These are phyloP conservation scores for Cladophialophora chaetospira DNA, from an alignment of 2,329 filamentous ascomycete genomes.

Conservation along the genomic window DNA sequence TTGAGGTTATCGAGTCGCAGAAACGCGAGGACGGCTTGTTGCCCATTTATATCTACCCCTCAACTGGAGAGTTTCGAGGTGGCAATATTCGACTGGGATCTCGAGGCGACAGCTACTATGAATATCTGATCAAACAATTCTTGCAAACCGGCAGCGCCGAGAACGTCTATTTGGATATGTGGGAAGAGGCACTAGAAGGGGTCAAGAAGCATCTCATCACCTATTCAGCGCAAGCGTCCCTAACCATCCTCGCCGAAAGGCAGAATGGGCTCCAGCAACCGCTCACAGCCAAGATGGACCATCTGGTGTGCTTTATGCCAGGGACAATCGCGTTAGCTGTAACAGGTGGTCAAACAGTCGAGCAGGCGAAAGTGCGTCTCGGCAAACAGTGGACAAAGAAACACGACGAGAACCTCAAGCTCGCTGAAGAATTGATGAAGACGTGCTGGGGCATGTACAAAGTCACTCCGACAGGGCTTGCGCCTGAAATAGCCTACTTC, in stretches of 20 bases:
- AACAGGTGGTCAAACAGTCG: conserved; percentile 75
- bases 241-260: conserved; percentile 89
- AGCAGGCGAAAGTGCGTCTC: conserved; percentile 63
- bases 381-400: conserved; percentile 65
- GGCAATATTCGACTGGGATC: conserved; percentile 89
- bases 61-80: conserved; percentile 75
- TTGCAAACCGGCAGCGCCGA: conserved; percentile 89
- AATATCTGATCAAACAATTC: conserved; percentile 98
- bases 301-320: conserved; percentile 95
- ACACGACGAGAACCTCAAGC: conserved; percentile 82
- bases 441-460: conserved; percentile 99
- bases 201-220: conserved; percentile 91
- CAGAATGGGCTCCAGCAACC: conserved; percentile 68
- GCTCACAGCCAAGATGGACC: conserved; percentile 92
- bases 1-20: conserved; percentile 86
- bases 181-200: conserved; percentile 80
- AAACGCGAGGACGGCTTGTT: conserved; percentile 77
- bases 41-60: conserved; percentile 86
- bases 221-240: conserved; percentile 75
- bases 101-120: conserved; percentile 95
- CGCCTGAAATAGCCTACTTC: conserved; percentile 93
- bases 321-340: conserved; percentile 89
- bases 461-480: conserved; percentile 84
- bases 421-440: conserved; percentile 88
- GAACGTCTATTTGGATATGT: conserved; percentile 85